Conservation (phyloP, 345 rosid species). For the Gossypium sturtianum region DNA sequence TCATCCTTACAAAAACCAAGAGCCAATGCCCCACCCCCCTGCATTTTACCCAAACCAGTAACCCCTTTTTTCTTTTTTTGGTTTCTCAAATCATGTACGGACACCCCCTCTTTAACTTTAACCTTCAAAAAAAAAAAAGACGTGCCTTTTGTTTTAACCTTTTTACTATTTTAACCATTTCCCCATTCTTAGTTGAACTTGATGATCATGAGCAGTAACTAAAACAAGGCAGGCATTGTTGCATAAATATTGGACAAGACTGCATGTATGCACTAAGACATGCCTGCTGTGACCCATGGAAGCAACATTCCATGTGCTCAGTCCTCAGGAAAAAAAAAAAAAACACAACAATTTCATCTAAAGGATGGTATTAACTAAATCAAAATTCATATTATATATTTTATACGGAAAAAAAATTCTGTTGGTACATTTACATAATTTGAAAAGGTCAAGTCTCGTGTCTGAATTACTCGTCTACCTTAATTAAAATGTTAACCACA, state of each 20-base stretch:
- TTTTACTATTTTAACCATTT: not conserved
- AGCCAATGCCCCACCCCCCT: not conserved
- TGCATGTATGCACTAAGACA: not conserved
- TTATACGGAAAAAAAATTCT: too few species aligned
- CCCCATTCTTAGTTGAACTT: not conserved
- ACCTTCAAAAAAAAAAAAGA: not conserved
- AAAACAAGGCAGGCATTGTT: not conserved
- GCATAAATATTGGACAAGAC: not conserved
- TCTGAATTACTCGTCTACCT: too few species aligned
- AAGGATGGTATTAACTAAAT: not conserved
- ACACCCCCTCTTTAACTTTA: not conserved
- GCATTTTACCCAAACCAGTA: not conserved
- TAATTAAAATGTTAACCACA: too few species aligned
- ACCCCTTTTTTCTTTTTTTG: not conserved
- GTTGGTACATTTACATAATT: too few species aligned
- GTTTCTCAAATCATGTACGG: too few species aligned
- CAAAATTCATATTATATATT: too few species aligned
- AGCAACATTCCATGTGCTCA: constrained; percentile 4
- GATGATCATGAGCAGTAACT: not conserved
- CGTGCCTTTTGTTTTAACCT: not conserved
- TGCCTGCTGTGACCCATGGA: not conserved
- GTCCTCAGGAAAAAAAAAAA: not conserved
- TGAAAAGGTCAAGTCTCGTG: too few species aligned
- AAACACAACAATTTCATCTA: not conserved
- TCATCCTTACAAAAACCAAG: constrained; percentile 7